Evolutionary conservation across 805 yeast genomes (phyloP).

Genomic region (Kazachstania kunashirensis): DNA sequence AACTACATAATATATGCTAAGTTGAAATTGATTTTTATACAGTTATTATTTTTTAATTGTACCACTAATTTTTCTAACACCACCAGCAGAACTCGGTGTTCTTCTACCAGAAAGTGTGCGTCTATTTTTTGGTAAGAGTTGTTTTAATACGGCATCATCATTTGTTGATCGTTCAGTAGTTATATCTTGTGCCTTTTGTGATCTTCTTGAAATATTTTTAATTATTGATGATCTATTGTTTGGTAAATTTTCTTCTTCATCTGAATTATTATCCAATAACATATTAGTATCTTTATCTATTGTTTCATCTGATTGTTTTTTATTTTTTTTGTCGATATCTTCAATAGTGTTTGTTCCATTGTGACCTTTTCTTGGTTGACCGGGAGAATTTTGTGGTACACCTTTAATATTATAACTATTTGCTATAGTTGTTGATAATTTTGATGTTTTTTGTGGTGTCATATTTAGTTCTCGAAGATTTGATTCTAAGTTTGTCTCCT

Average conservation of each 20-base stretch:
- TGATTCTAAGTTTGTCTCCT: constrained; percentile 14
- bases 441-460: constrained; percentile 29
- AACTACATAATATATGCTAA: no score
- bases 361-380: constrained; percentile 80
- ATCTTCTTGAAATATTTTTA: constrained; percentile 7
- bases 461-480: constrained; percentile 15
- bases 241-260: constrained; percentile 10
- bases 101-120: constrained; percentile 27
- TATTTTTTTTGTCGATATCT: constrained; percentile 20
- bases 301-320: background rate
- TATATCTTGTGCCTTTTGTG: constrained; percentile 4
- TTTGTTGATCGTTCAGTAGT: constrained; percentile 3
- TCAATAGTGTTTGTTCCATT: constrained; percentile 29
- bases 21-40: no score
- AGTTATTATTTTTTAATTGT: constrained; percentile 21
- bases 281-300: constrained; percentile 4
- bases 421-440: constrained; percentile 1
- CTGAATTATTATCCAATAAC: constrained; percentile 11
- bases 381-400: constrained; percentile 89
- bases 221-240: constrained; percentile 22
- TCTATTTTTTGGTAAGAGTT: constrained; percentile 25
- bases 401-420: constrained; percentile 23
- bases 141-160: constrained; percentile 19
- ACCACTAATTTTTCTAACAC: constrained; percentile 30
- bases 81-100: constrained; percentile 25